Conservation (phyloP, 129 eudicot species). For the Centrapalus pauciflorus region DNA sequence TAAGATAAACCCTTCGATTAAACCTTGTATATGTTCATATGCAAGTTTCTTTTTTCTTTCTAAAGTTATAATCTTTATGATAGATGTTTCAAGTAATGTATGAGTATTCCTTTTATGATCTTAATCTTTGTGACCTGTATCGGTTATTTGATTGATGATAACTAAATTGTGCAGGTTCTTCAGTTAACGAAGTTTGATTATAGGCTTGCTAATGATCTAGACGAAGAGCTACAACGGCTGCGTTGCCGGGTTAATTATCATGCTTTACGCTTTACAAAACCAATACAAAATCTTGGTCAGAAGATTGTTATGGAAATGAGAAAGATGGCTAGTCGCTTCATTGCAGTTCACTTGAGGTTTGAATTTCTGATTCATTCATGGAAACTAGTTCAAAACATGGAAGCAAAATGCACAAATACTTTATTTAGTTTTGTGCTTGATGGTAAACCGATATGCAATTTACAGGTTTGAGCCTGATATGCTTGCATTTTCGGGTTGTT, state of each 20-base stretch:
- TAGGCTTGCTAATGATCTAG: conserved; percentile 90
- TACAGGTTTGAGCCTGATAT: conserved; percentile 95
- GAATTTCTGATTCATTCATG: background rate
- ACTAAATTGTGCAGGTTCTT: conserved; percentile 61
- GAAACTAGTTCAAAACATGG: too few relatives aligned
- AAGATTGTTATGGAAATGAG: conserved; percentile 68
- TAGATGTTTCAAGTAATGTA: too few relatives aligned
- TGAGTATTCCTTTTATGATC: too few relatives aligned
- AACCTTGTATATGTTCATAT: too few relatives aligned
- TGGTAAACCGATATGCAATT: background rate
- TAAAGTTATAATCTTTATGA: too few relatives aligned
- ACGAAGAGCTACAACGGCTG: conserved; percentile 74
- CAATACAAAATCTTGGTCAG: conserved; percentile 69
- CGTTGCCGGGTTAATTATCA: conserved; percentile 94
- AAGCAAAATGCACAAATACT: background rate
- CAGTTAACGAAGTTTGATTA: conserved; percentile 94
- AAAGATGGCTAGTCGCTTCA: conserved; percentile 76
- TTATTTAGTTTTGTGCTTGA: background rate
- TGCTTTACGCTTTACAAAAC: conserved; percentile 84
- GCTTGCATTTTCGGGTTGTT: conserved; percentile 98
- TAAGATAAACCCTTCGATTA: too few relatives aligned
- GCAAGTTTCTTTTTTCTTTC: too few relatives aligned
- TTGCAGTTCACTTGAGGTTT: conserved; percentile 95
- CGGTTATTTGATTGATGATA: background rate
- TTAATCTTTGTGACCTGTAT: too few relatives aligned